Base-by-base conservation (phyloP, 495 filamentous ascomycete genomes). In the Penicillium riverlandense region DNA sequence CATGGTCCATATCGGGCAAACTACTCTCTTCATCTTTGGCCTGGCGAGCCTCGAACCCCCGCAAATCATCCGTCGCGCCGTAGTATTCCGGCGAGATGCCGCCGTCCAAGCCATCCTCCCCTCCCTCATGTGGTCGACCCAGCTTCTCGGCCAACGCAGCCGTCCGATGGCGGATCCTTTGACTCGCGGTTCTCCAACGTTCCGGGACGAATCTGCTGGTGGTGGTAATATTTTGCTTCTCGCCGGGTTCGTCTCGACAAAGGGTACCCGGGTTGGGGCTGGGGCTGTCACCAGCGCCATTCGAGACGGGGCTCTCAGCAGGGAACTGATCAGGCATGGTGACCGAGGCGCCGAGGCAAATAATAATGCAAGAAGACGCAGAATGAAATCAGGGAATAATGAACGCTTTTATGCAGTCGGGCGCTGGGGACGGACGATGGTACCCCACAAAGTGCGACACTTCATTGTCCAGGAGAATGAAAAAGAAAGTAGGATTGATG, bases 11-110 rank as follows among this genome's bases (percentile, higher is more conserved):
- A 6, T 37, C 42, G 0, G 35, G 29, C 8, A 57, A 32, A 1
- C 40, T 36, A 0, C 47, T 35, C 38, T 54, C 57, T 32, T 56
- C 53, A 13, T 59, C 54, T 0, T 35, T 32, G 22, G 53, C 49
- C 13, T 44, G 44, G 22, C 53, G 55, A 11, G 45, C 58, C 13
- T 41, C 32, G 22, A 37, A 54, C n/a, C 53, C 49, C 29, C 38
- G 41, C 7, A 63, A 40, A 32, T 65, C 62, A 16, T 65, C 62
- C 0, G 51, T 58, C 10, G 59, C 59, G 1, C 54, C 59, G 28
- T 59, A 63, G 16, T 48, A 38, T 28, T 65, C 62, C 8, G 62
- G 55, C 8, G 47, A 45, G 9, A 52, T 44, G n/a, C 48, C 44
- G 0, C 53, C 45, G 40, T 61, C 55, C 39, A 65, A 48, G 0